Percentiles rank a stretch among this genome's conserved stretches.
Evolutionary conservation across 2,329 filamentous ascomycete genomes (phyloP).

Genomic region (Trichoderma hamatum): DNA sequence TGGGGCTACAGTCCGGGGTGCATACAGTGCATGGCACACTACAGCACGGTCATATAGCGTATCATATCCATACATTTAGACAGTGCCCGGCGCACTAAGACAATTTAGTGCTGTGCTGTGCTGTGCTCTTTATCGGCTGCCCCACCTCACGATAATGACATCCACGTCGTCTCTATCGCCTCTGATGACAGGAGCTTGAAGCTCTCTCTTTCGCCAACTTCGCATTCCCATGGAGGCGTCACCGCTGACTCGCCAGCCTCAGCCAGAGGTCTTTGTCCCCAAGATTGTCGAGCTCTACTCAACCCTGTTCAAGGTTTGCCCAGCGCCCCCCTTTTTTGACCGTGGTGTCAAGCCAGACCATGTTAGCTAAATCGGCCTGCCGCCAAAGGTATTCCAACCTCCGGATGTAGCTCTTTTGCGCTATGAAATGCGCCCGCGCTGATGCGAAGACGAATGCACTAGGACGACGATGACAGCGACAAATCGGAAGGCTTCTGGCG

Average conservation of each 20-base stretch:
- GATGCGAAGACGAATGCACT: constrained; percentile 34
- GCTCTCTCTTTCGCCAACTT: constrained; percentile 19
- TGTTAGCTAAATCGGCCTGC: constrained; percentile 24
- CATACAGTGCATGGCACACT: neutral
- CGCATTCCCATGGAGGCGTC: constrained; percentile 73
- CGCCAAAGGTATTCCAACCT: constrained; percentile 35
- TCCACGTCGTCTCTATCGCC: constrained; percentile 24
- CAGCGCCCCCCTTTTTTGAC: constrained; percentile 15
- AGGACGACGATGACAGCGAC: constrained; percentile 68
- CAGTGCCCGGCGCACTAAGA: neutral
- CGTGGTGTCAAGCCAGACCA: constrained; percentile 26
- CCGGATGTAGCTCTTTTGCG: constrained; percentile 3
- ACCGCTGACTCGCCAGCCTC: constrained; percentile 88
- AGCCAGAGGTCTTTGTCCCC: constrained; percentile 87
- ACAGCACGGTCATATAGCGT: neutral
- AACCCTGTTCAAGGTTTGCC: constrained; percentile 71
- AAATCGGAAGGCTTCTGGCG: constrained; percentile 91
- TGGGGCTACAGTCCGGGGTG: neutral
- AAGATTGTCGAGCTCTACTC: constrained; percentile 93
- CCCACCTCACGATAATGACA: constrained; percentile 25
- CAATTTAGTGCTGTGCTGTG: neutral
- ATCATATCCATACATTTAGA: neutral
- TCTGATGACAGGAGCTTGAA: constrained; percentile 20
- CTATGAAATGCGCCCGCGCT: constrained; percentile 33
- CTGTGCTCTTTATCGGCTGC: neutral